Evolutionary conservation across 257 asterid species (phyloP), one percentile per base, ranked within the genome.

Genomic region (Misopates orontium): DNA sequence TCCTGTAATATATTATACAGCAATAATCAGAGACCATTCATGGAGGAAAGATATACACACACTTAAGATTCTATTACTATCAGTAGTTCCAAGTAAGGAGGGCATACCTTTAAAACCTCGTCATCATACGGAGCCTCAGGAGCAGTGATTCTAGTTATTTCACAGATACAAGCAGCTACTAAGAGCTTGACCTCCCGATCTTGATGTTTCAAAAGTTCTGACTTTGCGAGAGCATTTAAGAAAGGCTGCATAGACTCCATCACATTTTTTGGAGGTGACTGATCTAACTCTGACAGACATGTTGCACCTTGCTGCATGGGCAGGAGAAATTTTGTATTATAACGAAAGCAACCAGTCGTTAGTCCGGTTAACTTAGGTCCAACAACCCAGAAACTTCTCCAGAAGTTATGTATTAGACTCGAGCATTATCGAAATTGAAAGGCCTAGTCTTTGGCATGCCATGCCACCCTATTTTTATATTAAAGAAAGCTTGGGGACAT

Each of bases 71-170:
- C 58, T 53, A 66, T 47, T 67, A 47, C 71, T 56, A 50, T 48
- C 49, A 31, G 60, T 53, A 36, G 36, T 15, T 52, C 25, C 24
- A 62, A 62, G 73, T 66, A 47, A 60, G 40, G 69, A 49, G 64
- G 67, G n/a, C 67, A 51, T 82, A 94, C 99, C 96, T 91, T 94
- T 63, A 94, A 72, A 58, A 84, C 69, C 74, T 88, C 94, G 69
- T 94, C 99, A 42, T 78, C 84, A 53, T 86, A 94, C 25, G 99
- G 99, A 72, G 96, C 90, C 74, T 88, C 96, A 0, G 99, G 99
- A 64, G 99, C 98, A 71, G 96, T 94, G 56, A 94, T 91, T 70
- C 99, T 85, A 70, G 96, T 91, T 73, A 94, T 94, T 79, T 94
- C 99, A 69, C 99, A 94, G 17, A 87, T 81, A 75, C 99, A 91